These are phyloP conservation scores for Oryza longistaminata DNA, from an alignment of 176 grass and related monocot genomes.

Conservation along the genomic window DNA sequence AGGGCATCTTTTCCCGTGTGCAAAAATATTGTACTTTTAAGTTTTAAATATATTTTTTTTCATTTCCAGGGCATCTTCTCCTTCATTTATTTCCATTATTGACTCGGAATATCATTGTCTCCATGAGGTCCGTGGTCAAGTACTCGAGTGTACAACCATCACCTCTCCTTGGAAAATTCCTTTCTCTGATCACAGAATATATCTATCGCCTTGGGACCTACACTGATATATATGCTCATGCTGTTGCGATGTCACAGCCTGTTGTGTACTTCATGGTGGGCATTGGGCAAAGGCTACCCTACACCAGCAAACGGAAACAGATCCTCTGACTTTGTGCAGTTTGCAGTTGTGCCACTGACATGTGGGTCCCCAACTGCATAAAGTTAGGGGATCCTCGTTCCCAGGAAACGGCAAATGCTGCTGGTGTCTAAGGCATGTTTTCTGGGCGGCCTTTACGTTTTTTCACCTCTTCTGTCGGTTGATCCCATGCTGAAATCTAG, in stretches of 20 bases:
- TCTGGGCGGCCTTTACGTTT: neutral
- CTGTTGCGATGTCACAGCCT: neutral
- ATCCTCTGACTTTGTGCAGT: no score
- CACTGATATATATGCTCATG: slow-evolving; percentile 26
- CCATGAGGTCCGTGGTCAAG: neutral
- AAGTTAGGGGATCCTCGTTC: no score
- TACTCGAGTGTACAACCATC: slow-evolving; percentile 27
- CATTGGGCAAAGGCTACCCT: neutral
- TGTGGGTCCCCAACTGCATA: no score
- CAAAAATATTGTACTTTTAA: neutral
- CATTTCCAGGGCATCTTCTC: neutral
- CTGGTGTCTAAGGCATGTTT: slow-evolving; percentile 17
- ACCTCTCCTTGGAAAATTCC: slow-evolving; percentile 28
- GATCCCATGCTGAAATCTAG: neutral
- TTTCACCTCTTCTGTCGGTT: neutral
- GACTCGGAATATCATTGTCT: slow-evolving; percentile 25
- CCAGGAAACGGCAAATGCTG: no score
- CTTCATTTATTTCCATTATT: slow-evolving; percentile 12
- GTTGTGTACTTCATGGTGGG: slow-evolving; percentile 2
- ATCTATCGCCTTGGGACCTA: slow-evolving; percentile 24
- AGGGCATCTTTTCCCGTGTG: neutral
- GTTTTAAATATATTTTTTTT: neutral
- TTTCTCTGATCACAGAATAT: neutral
- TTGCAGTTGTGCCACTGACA: no score
- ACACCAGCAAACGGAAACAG: no score